Conservation (phyloP, 805 yeast species). For the Metschnikowia baotianmanensis region DNA sequence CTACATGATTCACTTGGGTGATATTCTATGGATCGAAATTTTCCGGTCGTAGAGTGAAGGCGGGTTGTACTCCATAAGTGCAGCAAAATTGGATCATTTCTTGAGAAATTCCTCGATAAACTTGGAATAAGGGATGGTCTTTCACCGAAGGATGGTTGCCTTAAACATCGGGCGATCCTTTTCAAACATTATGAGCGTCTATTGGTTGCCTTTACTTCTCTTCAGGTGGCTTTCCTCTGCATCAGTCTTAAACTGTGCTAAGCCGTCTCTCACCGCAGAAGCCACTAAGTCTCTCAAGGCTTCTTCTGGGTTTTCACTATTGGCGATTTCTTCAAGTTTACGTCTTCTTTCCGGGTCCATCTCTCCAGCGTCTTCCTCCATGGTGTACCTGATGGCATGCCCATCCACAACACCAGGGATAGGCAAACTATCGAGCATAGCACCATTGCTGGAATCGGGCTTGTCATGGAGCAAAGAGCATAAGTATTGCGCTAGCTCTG, state of each 20-base stretch:
- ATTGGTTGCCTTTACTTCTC: conserved; percentile 22
- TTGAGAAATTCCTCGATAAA: too few species aligned
- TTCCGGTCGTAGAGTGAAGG: too few species aligned
- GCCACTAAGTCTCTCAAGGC: conserved; percentile 66
- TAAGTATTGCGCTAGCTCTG: conserved; percentile 71
- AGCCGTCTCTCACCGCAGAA: conserved; percentile 61
- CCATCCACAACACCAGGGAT: conserved; percentile 41
- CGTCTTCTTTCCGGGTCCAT: conserved; percentile 55
- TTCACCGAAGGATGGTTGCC: too few species aligned
- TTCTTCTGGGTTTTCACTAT: conserved; percentile 80
- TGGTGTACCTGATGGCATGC: conserved; percentile 55
- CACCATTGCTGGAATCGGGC: conserved; percentile 16
- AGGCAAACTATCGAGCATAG: conserved; percentile 27
- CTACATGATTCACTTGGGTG: too few species aligned
- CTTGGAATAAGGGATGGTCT: too few species aligned
- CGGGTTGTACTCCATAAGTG: too few species aligned
- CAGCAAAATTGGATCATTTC: too few species aligned
- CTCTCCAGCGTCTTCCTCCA: conserved; percentile 48
- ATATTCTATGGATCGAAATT: too few species aligned
- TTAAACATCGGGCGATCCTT: too few species aligned
- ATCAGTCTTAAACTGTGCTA: conserved; percentile 29
- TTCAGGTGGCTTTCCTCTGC: conserved; percentile 32
- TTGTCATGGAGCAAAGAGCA: conserved; percentile 38
- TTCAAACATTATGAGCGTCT: conserved; percentile 20
- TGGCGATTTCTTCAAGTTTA: conserved; percentile 65